A percentile compares a stretch with the other conserved stretches of the same genome.
These are phyloP conservation scores for Apiospora arundinis DNA, from an alignment of 2,329 filamentous ascomycete genomes.

Conservation along the genomic window DNA sequence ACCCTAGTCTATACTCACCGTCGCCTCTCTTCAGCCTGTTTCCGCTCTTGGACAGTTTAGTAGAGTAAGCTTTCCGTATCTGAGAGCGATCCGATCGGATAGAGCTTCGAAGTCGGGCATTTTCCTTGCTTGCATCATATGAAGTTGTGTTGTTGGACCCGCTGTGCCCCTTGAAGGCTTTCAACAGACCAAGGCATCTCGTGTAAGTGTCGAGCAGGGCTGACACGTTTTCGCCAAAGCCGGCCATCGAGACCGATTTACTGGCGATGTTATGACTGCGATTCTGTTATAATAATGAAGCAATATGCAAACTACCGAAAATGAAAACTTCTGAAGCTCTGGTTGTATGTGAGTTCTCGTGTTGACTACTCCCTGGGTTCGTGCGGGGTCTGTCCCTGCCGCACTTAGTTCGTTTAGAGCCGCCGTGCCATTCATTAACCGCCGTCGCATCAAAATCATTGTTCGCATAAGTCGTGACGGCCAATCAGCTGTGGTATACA, in stretches of 20 bases:
- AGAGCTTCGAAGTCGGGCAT: slow-evolving; percentile 42
- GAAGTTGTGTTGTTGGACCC: slow-evolving; percentile 23
- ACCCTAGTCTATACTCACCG: slow-evolving; percentile 42
- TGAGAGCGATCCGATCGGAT: slow-evolving; percentile 48
- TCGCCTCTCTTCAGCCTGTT: slow-evolving; percentile 54
- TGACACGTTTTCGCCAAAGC: slow-evolving; percentile 51
- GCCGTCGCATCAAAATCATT: neutral
- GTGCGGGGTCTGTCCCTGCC: neutral
- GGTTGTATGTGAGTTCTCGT: neutral
- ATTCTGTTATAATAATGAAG: too few relatives aligned
- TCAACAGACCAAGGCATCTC: slow-evolving; percentile 51
- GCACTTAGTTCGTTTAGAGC: neutral
- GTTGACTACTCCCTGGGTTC: neutral
- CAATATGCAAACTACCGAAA: neutral
- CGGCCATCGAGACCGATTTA: slow-evolving; percentile 37
- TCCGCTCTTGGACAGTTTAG: slow-evolving; percentile 48
- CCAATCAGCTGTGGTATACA: neutral
- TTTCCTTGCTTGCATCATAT: slow-evolving; percentile 31
- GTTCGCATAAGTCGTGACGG: neutral
- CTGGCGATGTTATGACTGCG: neutral
- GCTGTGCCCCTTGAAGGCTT: slow-evolving; percentile 38
- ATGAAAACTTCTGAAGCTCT: neutral
- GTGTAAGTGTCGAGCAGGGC: slow-evolving; percentile 55
- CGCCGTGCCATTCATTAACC: neutral
- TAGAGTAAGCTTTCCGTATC: slow-evolving; percentile 51